phyloP scores from a whole-genome alignment of 1,139 yeast genomes.

The Suhomyces chickasaworum region DNA sequence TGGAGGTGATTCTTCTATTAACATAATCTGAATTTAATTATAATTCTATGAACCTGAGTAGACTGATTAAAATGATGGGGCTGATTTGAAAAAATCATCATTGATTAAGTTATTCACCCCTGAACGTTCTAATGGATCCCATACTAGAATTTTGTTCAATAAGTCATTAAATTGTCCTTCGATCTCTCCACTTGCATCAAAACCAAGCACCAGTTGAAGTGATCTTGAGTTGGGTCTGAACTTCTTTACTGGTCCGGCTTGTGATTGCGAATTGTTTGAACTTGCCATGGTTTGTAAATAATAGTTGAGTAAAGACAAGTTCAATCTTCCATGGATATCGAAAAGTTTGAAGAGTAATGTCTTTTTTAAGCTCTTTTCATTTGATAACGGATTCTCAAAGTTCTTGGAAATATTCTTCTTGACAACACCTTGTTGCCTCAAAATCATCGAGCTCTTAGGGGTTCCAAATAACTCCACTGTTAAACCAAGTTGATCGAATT shows the following conservation, averaged over 20 bases:
- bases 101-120: conserved; percentile 46
- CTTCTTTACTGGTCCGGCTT: conserved; percentile 18
- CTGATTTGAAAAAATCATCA: conserved; percentile 24
- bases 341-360: conserved; percentile 32
- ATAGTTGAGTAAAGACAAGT: conserved; percentile 32
- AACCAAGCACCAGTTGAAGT: conserved; percentile 47
- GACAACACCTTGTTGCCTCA: conserved; percentile 14
- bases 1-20: no score
- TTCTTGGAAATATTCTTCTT: conserved; percentile 11
- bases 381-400: conserved; percentile 12
- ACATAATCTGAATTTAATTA: no score
- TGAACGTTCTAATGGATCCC: conserved; percentile 57
- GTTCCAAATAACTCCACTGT: conserved; percentile 26
- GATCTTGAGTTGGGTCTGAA: conserved; percentile 33
- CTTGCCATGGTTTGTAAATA: conserved; percentile 3
- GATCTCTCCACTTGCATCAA: conserved; percentile 26
- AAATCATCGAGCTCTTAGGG: conserved; percentile 19
- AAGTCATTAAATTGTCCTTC: conserved; percentile 29
- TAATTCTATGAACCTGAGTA: no score
- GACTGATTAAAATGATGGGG: no score
- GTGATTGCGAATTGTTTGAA: background rate
- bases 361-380: conserved; percentile 16
- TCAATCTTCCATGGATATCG: conserved; percentile 43
- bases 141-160: conserved; percentile 46
- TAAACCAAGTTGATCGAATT: conserved; percentile 26